A percentile compares a stretch with the other conserved stretches of the same genome.
phyloP scores from a whole-genome alignment of 257 asterid species.

The Plectranthus barbatus region DNA sequence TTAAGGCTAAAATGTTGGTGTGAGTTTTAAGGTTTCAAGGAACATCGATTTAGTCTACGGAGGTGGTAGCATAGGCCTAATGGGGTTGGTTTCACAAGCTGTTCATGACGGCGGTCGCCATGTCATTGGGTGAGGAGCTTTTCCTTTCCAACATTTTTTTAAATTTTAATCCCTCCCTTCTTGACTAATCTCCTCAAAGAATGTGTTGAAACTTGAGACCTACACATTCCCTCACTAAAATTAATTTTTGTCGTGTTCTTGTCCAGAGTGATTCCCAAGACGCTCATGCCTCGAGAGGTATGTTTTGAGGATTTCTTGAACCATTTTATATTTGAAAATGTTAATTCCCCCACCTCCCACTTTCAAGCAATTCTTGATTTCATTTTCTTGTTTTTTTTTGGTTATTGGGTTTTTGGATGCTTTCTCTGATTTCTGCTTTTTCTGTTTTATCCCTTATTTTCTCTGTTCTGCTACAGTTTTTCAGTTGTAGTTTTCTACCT shows the following conservation, averaged over 20 bases:
- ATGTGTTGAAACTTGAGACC: neutral
- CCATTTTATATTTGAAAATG: conserved; percentile 18
- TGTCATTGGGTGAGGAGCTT: conserved; percentile 59
- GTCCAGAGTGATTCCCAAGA: conserved; percentile 99
- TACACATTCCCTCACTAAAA: conserved; percentile 20
- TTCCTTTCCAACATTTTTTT: neutral
- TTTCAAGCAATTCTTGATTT: too few relatives aligned
- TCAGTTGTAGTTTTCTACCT: conserved; percentile 27
- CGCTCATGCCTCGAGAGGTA: conserved; percentile 99
- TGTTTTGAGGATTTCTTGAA: conserved; percentile 27
- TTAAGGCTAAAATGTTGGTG: conserved; percentile 1
- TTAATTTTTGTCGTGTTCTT: conserved; percentile 58
- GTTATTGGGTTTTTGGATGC: conserved; percentile 19
- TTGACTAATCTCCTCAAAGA: neutral
- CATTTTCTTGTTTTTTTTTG: neutral
- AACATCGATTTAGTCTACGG: conserved; percentile 97
- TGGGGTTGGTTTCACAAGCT: conserved; percentile 93
- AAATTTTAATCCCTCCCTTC: conserved; percentile 3
- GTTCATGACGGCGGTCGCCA: conserved; percentile 94
- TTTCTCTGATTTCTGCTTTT: conserved; percentile 26
- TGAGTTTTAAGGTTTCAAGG: conserved; percentile 49
- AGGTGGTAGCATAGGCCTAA: conserved; percentile 96
- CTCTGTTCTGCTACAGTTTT: conserved; percentile 13
- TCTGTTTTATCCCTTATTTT: conserved; percentile 25
- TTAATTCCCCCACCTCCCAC: neutral